Evolutionary conservation across 495 filamentous ascomycete genomes (phyloP), one percentile per base, ranked within the genome.

Genomic region (Penicillium goetzii): DNA sequence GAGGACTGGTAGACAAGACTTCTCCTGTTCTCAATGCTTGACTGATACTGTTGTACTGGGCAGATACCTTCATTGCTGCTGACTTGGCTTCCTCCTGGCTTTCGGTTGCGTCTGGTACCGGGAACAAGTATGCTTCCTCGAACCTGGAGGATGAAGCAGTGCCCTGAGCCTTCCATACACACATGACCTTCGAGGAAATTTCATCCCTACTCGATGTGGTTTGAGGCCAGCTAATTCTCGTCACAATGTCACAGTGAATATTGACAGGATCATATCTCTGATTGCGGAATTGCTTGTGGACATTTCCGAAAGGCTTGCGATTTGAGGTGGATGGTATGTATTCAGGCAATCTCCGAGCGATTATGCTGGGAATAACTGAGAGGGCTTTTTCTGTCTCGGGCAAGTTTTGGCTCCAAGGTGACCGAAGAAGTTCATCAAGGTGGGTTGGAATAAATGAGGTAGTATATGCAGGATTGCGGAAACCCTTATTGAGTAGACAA

Each of bases 361-460:
- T 33, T 34, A 68, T 30, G 17, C 59, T 45, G 23, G 66, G 59
- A 30, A 68, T 49, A 10, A 65, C 52, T 7, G 66, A 62, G 4
- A 62, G 25, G 3, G 55, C 43, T 5, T 43, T 59, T 10, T 58
- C 36, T 0, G 45, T 26, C 2, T 59, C 55, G 0, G 33, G 40
- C 0, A 53, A 2, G 1, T 36, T 47, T 21, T n/a, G 33, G 2
- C 26, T 45, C 12, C 19, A 57, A 5, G 55, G 43, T 1, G 62
- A 40, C 19, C 56, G 56, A 6, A 92, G 90, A 8, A 92, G 82
- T 41, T 90, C 86, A 12, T 84, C 81, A 49, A 80, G 79, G 71
- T 92, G 84, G 68, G 91, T 90, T n/a, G 86, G 83, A 65, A 97
- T 94, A 72, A 92, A 97, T 4, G 92, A 90, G 0, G 92, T 96